Percentiles rank a stretch among this genome's conserved stretches.
Conservation (phyloP, 2,329 filamentous ascomycete species). For the Colletotrichum kahawae region DNA sequence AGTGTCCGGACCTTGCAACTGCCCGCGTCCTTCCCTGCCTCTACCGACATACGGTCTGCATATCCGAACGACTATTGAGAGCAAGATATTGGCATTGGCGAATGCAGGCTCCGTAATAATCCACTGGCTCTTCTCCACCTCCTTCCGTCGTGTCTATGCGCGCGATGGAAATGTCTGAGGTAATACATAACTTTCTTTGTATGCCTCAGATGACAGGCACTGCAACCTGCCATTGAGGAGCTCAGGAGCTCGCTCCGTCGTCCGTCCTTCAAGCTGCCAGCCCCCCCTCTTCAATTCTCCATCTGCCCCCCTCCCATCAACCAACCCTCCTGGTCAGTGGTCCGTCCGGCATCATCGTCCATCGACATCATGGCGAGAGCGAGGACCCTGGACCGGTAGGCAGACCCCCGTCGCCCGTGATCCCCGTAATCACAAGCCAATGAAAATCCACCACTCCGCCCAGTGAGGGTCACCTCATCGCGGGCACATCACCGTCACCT, state of each 20-base stretch:
- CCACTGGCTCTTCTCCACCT: neutral
- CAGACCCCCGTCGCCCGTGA: conserved; percentile 1
- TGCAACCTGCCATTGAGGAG: neutral
- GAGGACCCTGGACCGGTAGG: conserved; percentile 15
- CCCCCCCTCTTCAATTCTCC: neutral
- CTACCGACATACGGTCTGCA: neutral
- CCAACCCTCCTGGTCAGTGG: neutral
- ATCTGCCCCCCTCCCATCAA: neutral
- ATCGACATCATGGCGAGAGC: conserved; percentile 3
- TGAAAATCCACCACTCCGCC: neutral
- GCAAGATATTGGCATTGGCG: neutral
- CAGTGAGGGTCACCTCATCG: conserved; percentile 10
- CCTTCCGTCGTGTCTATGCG: neutral
- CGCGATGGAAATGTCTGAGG: neutral
- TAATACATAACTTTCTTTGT: neutral
- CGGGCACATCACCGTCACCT: conserved; percentile 18
- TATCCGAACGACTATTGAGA: neutral
- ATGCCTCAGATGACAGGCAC: neutral
- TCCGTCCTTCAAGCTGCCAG: neutral
- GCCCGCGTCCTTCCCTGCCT: conserved; percentile 7
- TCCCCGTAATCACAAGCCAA: neutral
- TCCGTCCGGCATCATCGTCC: conserved; percentile 1
- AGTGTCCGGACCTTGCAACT: neutral
- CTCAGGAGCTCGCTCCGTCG: neutral
- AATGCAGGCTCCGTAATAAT: neutral